Base-by-base conservation (phyloP, 495 filamentous ascomycete genomes). In the Penicillium fimorum region DNA sequence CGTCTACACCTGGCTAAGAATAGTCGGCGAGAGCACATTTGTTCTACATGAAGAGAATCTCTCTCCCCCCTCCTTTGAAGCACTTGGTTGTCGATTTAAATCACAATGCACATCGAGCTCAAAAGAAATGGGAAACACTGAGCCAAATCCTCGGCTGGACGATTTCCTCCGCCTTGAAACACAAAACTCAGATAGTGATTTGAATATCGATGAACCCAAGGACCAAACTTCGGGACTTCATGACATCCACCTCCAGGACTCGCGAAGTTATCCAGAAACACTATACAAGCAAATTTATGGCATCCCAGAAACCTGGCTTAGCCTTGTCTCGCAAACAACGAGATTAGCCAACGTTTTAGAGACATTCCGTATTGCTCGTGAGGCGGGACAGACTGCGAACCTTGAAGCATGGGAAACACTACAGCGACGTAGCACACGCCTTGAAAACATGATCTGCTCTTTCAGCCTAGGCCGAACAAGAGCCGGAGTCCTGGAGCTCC, bases 21-120 rank as follows among this genome's bases (percentile, higher is more conserved):
- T 73, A 17, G 64, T 73, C 1, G 67, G 70, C 0, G 70, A 73
- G 41, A 73, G 70, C 58, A 73, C 70, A 0, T 73, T 71, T 33
- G 67, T 66, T 12, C 53, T 73, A 4, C 70, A 73, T 43, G 67
- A 71, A 30, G 70, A 73, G 17, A 60, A 55, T 5, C 59, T 68
- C 6, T 68, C 67, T 0, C 50, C 51, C 27, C 54, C 63, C 1
- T 70, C 68, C 33, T 51, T 71, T 3, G 60, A 68, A 20, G 57
- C 55, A 3, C 51, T 73, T 25, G 58, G 65, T 30, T 60, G 57
- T 20, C 57, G 47, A 15, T 58, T 56, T 47, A 5, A 25, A 22
- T 51, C 53, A 4, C 43, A 33, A 4, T 10, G 1, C 0, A 29
- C 20, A 10, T 15, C 22, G 0, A 52, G 24, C 13, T 27, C 46